A percentile compares a stretch with the other conserved stretches of the same genome.
phyloP scores from a whole-genome alignment of 78 protist species.

The Dictyostelium brefeldianum region DNA sequence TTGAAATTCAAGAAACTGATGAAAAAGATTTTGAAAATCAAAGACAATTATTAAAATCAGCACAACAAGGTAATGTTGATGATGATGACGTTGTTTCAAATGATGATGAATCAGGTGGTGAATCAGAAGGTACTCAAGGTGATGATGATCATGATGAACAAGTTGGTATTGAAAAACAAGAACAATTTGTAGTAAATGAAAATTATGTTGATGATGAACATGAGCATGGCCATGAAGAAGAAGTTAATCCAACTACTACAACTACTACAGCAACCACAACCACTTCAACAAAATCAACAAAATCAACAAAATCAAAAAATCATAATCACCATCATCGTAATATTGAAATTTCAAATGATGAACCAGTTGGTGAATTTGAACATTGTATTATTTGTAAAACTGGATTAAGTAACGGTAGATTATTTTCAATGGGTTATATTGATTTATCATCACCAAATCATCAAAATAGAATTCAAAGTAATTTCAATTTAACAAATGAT shows the following conservation, averaged over 20 bases:
- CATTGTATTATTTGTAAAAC: slow-evolving; percentile 68
- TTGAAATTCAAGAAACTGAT: not conserved
- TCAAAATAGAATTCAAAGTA: slow-evolving; percentile 14
- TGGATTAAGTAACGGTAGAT: slow-evolving; percentile 32
- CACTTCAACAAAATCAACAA: not conserved
- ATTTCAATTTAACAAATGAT: not conserved
- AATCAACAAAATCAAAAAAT: not conserved
- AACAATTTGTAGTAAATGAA: not conserved
- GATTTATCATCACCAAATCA: slow-evolving; percentile 38
- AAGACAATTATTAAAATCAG: too few species aligned
- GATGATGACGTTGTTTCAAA: not conserved
- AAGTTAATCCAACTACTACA: not conserved
- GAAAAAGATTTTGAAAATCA: not conserved
- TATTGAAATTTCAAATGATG: not conserved
- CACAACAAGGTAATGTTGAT: not conserved
- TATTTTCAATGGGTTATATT: slow-evolving; percentile 63
- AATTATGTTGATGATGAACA: not conserved
- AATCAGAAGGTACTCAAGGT: not conserved
- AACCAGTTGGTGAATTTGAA: not conserved
- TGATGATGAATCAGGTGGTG: not conserved
- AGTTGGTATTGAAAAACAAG: not conserved
- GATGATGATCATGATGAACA: not conserved
- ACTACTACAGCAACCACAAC: not conserved
- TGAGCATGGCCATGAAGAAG: not conserved
- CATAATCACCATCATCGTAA: not conserved